Conservation (phyloP, 192 early-diverging fungal genomes). For the Coemansia sp. region DNA sequence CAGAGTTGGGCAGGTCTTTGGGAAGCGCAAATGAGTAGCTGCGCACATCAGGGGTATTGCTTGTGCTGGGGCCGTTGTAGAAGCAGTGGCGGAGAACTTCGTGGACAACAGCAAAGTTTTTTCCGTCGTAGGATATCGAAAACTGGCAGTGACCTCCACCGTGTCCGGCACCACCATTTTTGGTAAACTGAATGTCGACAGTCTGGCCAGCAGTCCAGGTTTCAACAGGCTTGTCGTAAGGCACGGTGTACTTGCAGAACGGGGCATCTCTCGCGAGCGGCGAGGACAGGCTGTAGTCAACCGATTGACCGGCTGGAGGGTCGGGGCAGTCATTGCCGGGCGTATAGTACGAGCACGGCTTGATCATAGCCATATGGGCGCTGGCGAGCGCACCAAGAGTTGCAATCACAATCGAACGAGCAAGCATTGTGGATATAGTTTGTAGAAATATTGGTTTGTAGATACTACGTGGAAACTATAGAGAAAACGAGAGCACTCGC, state of each 20-base stretch:
- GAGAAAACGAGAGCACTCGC: not conserved
- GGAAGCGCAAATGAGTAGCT: constrained; percentile 60
- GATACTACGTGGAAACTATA: not conserved
- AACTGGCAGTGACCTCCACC: constrained; percentile 61
- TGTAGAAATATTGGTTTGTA: not conserved
- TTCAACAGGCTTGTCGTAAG: constrained; percentile 36
- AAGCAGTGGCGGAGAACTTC: constrained; percentile 41
- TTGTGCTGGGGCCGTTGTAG: constrained; percentile 18
- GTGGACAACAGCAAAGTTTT: constrained; percentile 60
- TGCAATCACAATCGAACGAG: constrained; percentile 6
- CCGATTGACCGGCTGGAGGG: not conserved
- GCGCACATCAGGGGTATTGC: constrained; percentile 17
- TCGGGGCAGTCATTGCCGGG: constrained; percentile 11
- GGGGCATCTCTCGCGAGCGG: not conserved
- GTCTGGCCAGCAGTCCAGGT: constrained; percentile 43
- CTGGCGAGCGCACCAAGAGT: constrained; percentile 2
- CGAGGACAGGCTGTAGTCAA: constrained; percentile 1
- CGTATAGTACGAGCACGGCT: constrained; percentile 40
- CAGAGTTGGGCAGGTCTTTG: constrained; percentile 47
- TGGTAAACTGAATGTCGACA: constrained; percentile 31
- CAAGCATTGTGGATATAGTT: not conserved
- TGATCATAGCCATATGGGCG: constrained; percentile 28
- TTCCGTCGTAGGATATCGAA: constrained; percentile 52
- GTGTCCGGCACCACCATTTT: constrained; percentile 34
- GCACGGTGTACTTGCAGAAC: constrained; percentile 41